Conservation (phyloP, 148 eudicot genomes). For the Arbutus unedo region DNA sequence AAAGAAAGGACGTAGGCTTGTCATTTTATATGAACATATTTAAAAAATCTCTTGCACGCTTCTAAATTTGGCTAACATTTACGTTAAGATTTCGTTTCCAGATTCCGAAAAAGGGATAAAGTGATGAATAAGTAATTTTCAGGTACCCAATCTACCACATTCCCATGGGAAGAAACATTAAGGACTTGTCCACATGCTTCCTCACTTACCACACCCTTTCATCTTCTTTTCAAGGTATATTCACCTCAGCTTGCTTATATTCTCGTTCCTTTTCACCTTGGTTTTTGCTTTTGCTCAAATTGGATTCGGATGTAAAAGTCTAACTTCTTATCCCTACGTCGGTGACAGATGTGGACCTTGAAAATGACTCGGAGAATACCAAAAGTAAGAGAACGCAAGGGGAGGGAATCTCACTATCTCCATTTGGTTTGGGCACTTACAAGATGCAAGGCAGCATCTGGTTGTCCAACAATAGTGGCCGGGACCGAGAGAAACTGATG, state of each 20-base stretch:
- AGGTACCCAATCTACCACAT: slow-evolving; percentile 46
- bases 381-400: slow-evolving; percentile 59
- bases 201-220: slow-evolving; percentile 44
- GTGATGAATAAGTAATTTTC: not conserved
- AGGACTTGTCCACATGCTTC: slow-evolving; percentile 33
- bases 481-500: slow-evolving; percentile 57
- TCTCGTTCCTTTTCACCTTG: slow-evolving; percentile 1
- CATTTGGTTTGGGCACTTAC: slow-evolving; percentile 86
- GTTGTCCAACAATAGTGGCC: slow-evolving; percentile 49
- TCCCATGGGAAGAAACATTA: slow-evolving; percentile 19
- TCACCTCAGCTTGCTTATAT: not conserved
- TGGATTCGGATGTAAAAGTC: not conserved
- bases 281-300: not conserved
- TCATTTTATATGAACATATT: not conserved
- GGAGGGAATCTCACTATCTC: slow-evolving; percentile 64
- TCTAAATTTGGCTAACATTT: not conserved
- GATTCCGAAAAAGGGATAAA: not conserved
- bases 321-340: not conserved
- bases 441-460: slow-evolving; percentile 88
- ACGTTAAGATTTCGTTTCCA: not conserved
- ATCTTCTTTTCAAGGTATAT: slow-evolving; percentile 38
- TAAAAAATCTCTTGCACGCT: not conserved
- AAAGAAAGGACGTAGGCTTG: not conserved
- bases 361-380: slow-evolving; percentile 38
- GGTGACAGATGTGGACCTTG: slow-evolving; percentile 58